Conservation (phyloP, 257 asterid genomes). For the Verbena officinalis region DNA sequence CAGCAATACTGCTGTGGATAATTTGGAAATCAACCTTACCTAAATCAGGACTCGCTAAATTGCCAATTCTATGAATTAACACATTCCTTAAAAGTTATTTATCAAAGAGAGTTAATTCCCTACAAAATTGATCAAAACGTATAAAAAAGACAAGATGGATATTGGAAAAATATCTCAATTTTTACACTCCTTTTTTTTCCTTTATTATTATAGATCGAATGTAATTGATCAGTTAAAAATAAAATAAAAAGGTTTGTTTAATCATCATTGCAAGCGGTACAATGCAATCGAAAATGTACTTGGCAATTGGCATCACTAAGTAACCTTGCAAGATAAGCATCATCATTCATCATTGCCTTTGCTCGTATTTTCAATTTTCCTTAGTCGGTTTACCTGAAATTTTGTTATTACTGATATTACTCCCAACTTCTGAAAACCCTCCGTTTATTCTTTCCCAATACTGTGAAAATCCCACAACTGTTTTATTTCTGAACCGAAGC, state of each 20-base stretch:
- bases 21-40: not conserved
- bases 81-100: too few relatives aligned
- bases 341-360: too few relatives aligned
- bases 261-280: too few relatives aligned
- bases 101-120: too few relatives aligned
- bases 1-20: not conserved
- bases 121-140: not conserved
- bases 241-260: too few relatives aligned
- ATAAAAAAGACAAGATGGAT: not conserved
- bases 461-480: constrained; percentile 1
- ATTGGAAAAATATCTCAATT: too few relatives aligned
- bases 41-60: not conserved
- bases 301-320: too few relatives aligned
- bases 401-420: not conserved
- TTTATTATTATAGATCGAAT: too few relatives aligned
- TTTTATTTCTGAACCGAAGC: not conserved
- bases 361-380: too few relatives aligned
- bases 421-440: constrained; percentile 4
- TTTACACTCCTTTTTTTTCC: too few relatives aligned
- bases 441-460: not conserved
- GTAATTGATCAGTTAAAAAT: too few relatives aligned
- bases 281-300: too few relatives aligned
- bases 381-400: constrained; percentile 23
- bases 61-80: not conserved
- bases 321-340: not conserved